Evolutionary conservation across 129 eudicot genomes (phyloP).

Genomic region (Centella asiatica): DNA sequence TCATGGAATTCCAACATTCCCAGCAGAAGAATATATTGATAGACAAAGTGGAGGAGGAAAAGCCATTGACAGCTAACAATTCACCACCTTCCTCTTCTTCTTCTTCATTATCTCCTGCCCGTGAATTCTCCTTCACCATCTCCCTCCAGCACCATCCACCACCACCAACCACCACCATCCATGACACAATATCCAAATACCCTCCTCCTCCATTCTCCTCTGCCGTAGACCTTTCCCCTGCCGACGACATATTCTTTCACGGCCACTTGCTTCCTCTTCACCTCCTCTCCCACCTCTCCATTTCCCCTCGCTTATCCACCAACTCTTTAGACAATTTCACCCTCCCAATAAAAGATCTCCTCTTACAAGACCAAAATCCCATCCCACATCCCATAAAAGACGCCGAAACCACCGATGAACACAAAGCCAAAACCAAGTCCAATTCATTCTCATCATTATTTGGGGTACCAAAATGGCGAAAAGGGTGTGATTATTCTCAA

Average conservation of each 20-base stretch:
- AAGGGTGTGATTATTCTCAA: constrained; percentile 19
- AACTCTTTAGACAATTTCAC: constrained; percentile 71
- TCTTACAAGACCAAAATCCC: constrained; percentile 21
- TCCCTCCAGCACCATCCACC: constrained; percentile 50
- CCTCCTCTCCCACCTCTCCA: constrained; percentile 63
- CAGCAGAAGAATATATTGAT: constrained; percentile 11
- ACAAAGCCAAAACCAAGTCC: constrained; percentile 35
- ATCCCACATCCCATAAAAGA: constrained; percentile 8
- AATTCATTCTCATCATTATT: constrained; percentile 75
- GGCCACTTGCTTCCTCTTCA: constrained; percentile 95
- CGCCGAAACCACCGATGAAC: constrained; percentile 10
- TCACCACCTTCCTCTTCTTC: constrained; percentile 52
- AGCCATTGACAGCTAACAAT: constrained; percentile 23
- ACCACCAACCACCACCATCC: constrained; percentile 13
- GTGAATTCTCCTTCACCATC: constrained; percentile 89
- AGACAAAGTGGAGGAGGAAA: constrained; percentile 24
- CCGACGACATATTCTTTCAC: constrained; percentile 86
- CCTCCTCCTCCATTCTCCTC: constrained; percentile 18
- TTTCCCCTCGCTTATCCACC: constrained; percentile 77
- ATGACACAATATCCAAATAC: constrained; percentile 11
- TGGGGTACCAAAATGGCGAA: constrained; percentile 43
- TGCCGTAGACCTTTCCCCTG: constrained; percentile 78
- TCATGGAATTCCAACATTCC: constrained; percentile 26
- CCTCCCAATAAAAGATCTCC: constrained; percentile 45
- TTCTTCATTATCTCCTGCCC: constrained; percentile 67